Evolutionary conservation across 1,284 basidiomycete species (phyloP).

Genomic region (Puccinia novopanici): DNA sequence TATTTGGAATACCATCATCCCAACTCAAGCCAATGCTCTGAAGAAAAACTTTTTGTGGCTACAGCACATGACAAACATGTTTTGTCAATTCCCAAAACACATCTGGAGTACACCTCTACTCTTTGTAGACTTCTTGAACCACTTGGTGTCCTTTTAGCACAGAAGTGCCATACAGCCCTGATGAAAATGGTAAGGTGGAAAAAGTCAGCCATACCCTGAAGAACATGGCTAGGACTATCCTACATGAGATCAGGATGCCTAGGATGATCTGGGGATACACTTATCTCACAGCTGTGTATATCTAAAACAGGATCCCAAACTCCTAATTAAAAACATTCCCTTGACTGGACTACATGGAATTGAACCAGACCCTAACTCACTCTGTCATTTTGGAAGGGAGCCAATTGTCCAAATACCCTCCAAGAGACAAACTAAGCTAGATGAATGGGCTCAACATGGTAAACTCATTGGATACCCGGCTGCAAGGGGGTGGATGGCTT

Average conservation of each 20-base stretch:
- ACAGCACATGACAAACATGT: background rate
- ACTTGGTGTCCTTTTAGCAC: background rate
- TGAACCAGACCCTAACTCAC: background rate
- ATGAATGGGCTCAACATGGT: background rate
- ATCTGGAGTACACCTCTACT: constrained; percentile 12
- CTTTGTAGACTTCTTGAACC: background rate
- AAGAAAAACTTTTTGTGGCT: background rate
- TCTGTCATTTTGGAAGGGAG: constrained; percentile 20
- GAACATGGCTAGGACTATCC: constrained; percentile 18
- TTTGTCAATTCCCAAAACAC: background rate
- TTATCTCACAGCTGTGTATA: background rate
- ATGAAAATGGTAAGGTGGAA: constrained; percentile 36
- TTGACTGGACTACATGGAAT: background rate
- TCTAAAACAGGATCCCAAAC: constrained; percentile 35
- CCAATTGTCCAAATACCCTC: background rate
- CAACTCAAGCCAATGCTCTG: background rate
- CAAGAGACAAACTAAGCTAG: background rate
- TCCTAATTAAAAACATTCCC: background rate
- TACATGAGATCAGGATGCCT: background rate
- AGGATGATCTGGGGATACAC: constrained; percentile 1
- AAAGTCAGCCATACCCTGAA: constrained; percentile 17
- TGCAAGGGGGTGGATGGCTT: background rate
- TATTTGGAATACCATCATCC: background rate
- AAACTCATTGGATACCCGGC: background rate
- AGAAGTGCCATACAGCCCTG: background rate